phyloP scores from a whole-genome alignment of 345 rosid species.

The Hypericum perforatum region DNA sequence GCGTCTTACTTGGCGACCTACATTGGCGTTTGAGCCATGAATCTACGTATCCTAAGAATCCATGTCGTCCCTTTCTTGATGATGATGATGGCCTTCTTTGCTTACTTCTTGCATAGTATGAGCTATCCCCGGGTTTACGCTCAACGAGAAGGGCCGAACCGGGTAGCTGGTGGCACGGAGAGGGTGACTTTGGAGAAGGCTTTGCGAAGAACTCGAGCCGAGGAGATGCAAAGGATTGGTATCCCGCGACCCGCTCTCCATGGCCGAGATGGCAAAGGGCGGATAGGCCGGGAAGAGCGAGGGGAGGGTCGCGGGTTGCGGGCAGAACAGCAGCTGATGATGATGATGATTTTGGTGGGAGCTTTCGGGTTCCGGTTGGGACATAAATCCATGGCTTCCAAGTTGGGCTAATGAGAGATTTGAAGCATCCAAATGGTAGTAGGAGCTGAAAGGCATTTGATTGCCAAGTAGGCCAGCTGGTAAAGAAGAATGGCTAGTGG shows the following conservation, averaged over 20 bases:
- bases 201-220: constrained; percentile 6
- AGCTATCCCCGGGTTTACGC: too few species aligned
- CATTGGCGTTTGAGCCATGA: too few species aligned
- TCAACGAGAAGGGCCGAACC: too few species aligned
- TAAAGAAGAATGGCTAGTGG: constrained; percentile 21
- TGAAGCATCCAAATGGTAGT: constrained; percentile 54
- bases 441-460: constrained; percentile 30
- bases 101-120: too few species aligned
- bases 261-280: constrained; percentile 21
- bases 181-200: too few species aligned
- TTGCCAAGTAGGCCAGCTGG: constrained; percentile 30
- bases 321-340: constrained; percentile 33
- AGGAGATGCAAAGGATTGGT: constrained; percentile 13
- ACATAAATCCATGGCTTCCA: constrained; percentile 48
- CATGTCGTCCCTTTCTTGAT: too few species aligned
- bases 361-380: constrained; percentile 26
- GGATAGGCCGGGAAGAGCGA: constrained; percentile 48
- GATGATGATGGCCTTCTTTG: too few species aligned
- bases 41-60: too few species aligned
- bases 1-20: too few species aligned
- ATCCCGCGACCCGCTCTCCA: constrained; percentile 10
- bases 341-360: too few species aligned
- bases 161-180: too few species aligned
- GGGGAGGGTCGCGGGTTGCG: constrained; percentile 39
- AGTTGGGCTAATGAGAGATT: constrained; percentile 56